phyloP scores from a whole-genome alignment of 352 stramenopile species.

The Thraustochytrium striatum region DNA sequence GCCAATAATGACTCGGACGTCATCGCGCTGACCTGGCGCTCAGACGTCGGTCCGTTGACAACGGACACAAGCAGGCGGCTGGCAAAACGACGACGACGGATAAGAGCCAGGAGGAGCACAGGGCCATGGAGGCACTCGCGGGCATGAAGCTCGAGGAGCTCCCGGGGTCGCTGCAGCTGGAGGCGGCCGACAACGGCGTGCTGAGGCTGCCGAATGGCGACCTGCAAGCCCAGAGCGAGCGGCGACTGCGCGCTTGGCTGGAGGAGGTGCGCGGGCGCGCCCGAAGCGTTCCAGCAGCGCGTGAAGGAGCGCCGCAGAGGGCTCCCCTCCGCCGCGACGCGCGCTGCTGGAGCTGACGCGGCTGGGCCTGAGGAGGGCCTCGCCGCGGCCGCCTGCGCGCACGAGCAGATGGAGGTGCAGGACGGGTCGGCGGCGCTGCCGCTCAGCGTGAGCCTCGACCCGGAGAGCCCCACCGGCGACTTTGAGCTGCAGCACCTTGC shows the following conservation, averaged over 20 bases:
- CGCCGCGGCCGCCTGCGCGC: neutral
- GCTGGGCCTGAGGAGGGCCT: neutral
- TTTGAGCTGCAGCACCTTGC: constrained; percentile 11
- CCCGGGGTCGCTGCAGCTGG: neutral
- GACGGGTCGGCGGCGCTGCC: neutral
- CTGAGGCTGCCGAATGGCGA: neutral
- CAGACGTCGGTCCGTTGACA: too few relatives aligned
- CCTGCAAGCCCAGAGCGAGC: neutral
- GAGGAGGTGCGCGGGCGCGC: neutral
- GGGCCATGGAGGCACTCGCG: neutral
- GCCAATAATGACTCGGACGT: too few relatives aligned
- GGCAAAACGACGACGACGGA: too few relatives aligned
- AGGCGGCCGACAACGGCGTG: neutral
- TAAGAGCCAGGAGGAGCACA: too few relatives aligned
- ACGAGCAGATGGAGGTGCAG: neutral
- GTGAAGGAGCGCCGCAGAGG: neutral
- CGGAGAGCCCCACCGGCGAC: neutral
- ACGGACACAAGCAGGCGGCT: too few relatives aligned
- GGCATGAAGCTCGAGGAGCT: neutral
- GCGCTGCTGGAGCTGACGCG: neutral
- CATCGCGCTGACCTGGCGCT: too few relatives aligned
- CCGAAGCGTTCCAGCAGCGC: neutral
- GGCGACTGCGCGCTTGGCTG: neutral
- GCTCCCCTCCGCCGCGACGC: neutral
- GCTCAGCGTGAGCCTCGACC: neutral